Evolutionary conservation across 1,139 yeast genomes (phyloP).

Genomic region (Wickerhamomyces sp.): DNA sequence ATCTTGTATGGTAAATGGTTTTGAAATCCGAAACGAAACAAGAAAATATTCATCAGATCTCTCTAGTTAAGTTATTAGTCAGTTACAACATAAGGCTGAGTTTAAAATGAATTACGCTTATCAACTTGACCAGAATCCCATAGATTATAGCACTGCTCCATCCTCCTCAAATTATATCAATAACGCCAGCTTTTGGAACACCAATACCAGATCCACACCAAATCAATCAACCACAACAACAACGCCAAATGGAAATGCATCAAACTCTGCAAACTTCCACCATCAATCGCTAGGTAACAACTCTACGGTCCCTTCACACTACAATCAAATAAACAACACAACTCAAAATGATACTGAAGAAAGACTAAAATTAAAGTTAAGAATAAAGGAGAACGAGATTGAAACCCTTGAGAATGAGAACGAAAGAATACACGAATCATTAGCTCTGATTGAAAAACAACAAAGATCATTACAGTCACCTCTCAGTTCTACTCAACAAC

Average conservation of each 20-base stretch:
- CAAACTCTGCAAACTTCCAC: not conserved
- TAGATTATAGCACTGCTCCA: not conserved
- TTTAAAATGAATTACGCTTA: not conserved
- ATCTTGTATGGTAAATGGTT: no score
- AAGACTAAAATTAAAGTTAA: conserved; percentile 25
- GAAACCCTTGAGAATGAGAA: conserved; percentile 34
- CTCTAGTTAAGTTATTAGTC: not conserved
- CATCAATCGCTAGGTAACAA: not conserved
- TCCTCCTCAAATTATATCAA: not conserved
- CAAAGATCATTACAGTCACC: not conserved
- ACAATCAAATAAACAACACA: not conserved
- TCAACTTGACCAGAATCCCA: not conserved
- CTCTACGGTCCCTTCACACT: not conserved
- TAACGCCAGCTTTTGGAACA: not conserved
- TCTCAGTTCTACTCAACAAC: no score
- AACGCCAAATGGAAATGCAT: not conserved
- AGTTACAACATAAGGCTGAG: not conserved
- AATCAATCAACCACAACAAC: not conserved
- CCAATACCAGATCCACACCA: not conserved
- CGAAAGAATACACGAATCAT: conserved; percentile 25
- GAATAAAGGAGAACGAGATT: conserved; percentile 34
- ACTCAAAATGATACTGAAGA: conserved; percentile 12
- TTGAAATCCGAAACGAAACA: not conserved
- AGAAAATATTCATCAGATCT: not conserved
- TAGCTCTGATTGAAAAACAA: not conserved